Percentiles rank a stretch among this genome's conserved stretches.
These are phyloP conservation scores for Polygonum maritimum DNA, from an alignment of 148 eudicot species.

Conservation along the genomic window DNA sequence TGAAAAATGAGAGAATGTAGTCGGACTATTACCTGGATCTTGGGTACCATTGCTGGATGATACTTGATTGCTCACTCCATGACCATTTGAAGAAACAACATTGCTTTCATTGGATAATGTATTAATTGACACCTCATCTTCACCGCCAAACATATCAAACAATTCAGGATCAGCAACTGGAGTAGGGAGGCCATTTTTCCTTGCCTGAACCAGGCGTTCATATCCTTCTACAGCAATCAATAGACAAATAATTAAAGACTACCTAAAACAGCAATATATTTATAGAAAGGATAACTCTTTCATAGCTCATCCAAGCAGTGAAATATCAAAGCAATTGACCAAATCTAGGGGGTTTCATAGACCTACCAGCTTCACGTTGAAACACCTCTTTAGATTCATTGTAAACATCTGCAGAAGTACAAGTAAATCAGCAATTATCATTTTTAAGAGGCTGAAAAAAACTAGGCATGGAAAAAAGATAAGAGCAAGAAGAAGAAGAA, in stretches of 20 bases:
- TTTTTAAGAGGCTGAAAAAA: neutral
- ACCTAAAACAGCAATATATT: neutral
- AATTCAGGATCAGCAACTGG: neutral
- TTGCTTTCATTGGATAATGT: slow-evolving; percentile 26
- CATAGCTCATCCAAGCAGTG: neutral
- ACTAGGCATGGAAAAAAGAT: neutral
- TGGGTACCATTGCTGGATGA: slow-evolving; percentile 12
- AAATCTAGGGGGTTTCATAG: neutral
- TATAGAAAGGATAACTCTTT: neutral
- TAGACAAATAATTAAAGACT: neutral
- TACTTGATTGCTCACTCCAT: slow-evolving; percentile 23
- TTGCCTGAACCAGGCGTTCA: slow-evolving; percentile 64
- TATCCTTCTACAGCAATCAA: slow-evolving; percentile 58
- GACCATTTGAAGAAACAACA: slow-evolving; percentile 20
- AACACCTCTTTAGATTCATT: slow-evolving; percentile 78
- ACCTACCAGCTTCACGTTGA: slow-evolving; percentile 90
- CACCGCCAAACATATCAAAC: slow-evolving; percentile 87
- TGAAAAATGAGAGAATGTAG: slow-evolving; percentile 2
- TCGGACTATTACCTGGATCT: slow-evolving; percentile 29
- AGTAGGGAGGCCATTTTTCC: slow-evolving; percentile 21
- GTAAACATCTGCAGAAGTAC: slow-evolving; percentile 68
- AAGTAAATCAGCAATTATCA: neutral
- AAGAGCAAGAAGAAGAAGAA: neutral
- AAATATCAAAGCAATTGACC: neutral
- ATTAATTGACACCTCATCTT: slow-evolving; percentile 35